Evolutionary conservation across 345 rosid species (phyloP), one percentile per base, ranked within the genome.

Genomic region (Stellera chamaejasme): DNA sequence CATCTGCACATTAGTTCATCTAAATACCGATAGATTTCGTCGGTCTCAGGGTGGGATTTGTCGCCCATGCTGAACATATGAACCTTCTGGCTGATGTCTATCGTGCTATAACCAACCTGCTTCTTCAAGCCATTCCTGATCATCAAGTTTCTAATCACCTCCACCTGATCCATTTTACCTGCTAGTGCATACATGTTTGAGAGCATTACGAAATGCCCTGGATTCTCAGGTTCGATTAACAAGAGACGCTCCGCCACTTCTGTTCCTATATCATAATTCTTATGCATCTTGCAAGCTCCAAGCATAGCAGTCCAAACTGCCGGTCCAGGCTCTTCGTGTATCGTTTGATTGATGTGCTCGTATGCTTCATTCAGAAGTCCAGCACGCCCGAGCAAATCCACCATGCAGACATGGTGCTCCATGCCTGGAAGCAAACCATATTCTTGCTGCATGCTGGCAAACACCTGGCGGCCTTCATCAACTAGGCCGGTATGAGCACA

Each of bases 211-310:
- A 83, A 87, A 51, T 90, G 97, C n/a, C 89, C 87, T 0, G 94
- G 95, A 74, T 90, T 90, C 42, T 85, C 86, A 10, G 96, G 96
- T 50, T 90, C 95, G 2, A 74, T 62, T 5, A 64, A 67, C 54
- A 85, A 77, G 28, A 90, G 91, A 63, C 68, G 82, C 70, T 87
- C 83, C 2, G 96, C 96, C 11, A 83, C 82, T 46, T 73, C 56
- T 8, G 81, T 82, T 45, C 97, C 91, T 9, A 90, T 85, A 66
- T 82, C 84, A 44, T 75, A 77, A 67, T 80, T 72, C 75, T 80
- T 87, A 53, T 90, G 96, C 87, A 87, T 79, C 82, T 90, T 90
- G 66, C 97, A 90, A 50, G 97, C 94, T 62, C 97, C 97, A 27
- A 90, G 94, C 87, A 90, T 78, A 1, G 97, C 94, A 16, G 91